phyloP scores from a whole-genome alignment of 148 eudicot species.

The Fallopia convolvulus region DNA sequence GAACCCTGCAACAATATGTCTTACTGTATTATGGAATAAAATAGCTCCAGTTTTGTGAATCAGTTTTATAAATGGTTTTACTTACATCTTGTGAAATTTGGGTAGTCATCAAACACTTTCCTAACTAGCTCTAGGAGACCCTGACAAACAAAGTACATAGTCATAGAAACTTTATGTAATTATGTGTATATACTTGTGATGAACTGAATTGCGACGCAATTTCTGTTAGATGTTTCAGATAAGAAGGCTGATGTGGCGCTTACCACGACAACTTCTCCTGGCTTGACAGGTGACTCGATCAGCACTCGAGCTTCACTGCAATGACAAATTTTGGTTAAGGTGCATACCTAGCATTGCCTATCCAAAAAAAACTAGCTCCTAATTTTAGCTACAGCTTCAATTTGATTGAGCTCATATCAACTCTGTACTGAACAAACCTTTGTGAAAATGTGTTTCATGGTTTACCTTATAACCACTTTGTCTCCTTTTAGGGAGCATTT shows the following conservation, averaged over 20 bases:
- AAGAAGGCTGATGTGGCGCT: slow-evolving; percentile 7
- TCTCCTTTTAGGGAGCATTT: slow-evolving; percentile 37
- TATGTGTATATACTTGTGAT: background rate
- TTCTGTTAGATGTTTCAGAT: background rate
- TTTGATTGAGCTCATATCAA: too few species aligned
- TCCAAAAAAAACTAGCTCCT: too few species aligned
- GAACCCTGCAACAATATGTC: slow-evolving; percentile 51
- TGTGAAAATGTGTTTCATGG: too few species aligned
- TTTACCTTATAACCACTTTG: slow-evolving; percentile 53
- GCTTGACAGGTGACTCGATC: slow-evolving; percentile 78
- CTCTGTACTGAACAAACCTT: too few species aligned
- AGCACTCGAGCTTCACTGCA: slow-evolving; percentile 62
- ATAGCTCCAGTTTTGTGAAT: background rate
- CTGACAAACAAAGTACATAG: slow-evolving; percentile 24
- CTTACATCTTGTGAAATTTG: slow-evolving; percentile 66
- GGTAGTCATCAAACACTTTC: slow-evolving; percentile 61
- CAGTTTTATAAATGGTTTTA: background rate
- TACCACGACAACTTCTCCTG: slow-evolving; percentile 72
- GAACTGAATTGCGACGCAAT: background rate
- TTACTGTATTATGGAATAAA: background rate
- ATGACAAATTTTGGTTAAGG: background rate
- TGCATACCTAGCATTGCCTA: background rate
- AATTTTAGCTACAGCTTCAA: too few species aligned
- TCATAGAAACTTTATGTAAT: background rate
- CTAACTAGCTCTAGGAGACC: slow-evolving; percentile 42